Evolutionary conservation across 345 rosid genomes (phyloP).

Genomic region (Atalantia buxifolia): DNA sequence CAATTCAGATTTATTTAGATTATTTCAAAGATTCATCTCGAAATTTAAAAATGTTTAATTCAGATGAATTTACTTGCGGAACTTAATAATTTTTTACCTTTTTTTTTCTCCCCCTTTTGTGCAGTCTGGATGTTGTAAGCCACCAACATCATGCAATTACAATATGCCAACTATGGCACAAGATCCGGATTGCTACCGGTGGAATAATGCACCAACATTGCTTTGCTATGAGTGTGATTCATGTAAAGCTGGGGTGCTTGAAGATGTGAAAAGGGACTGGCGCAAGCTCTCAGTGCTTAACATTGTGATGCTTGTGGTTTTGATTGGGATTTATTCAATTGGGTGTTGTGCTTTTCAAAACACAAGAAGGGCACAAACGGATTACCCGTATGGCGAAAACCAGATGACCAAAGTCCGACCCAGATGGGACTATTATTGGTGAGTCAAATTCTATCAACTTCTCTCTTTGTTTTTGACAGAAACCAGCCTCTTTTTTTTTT

Average conservation of each 20-base stretch:
- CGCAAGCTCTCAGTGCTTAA: constrained; percentile 74
- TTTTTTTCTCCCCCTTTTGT: neutral
- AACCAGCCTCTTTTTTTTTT: neutral
- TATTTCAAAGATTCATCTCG: neutral
- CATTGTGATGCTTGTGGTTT: constrained; percentile 58
- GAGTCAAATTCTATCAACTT: constrained; percentile 10
- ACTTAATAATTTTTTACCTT: neutral
- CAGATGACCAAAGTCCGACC: constrained; percentile 74
- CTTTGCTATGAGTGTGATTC: constrained; percentile 94
- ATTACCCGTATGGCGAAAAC: constrained; percentile 54
- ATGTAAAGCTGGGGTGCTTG: constrained; percentile 91
- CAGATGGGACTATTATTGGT: constrained; percentile 79
- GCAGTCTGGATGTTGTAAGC: constrained; percentile 97
- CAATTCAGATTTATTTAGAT: neutral
- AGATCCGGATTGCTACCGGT: constrained; percentile 75
- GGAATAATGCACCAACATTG: constrained; percentile 60
- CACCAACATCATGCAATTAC: constrained; percentile 84
- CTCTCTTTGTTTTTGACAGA: neutral
- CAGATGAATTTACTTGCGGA: neutral
- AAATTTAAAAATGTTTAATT: too few relatives aligned
- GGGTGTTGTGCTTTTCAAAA: constrained; percentile 89
- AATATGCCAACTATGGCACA: constrained; percentile 47
- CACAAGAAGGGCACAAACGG: constrained; percentile 58
- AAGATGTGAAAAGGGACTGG: constrained; percentile 77
- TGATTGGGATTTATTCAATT: constrained; percentile 62